Conservation (phyloP, 2,329 filamentous ascomycete genomes). For the Byssochlamys sp. region DNA sequence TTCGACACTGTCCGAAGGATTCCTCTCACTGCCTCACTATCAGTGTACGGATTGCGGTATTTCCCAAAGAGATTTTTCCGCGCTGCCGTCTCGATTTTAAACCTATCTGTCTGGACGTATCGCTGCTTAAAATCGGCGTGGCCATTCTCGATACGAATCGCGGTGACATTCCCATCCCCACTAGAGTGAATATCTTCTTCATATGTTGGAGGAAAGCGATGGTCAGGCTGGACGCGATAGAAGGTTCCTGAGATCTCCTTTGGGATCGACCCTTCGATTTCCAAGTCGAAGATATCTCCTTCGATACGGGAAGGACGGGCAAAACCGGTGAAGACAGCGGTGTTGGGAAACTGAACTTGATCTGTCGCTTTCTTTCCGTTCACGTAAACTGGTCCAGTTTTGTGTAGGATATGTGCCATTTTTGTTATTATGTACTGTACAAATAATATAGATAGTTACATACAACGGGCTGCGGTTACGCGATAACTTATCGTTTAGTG, state of each 20-base stretch:
- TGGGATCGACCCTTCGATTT: slow-evolving; percentile 32
- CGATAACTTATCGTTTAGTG: not conserved
- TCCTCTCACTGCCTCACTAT: slow-evolving; percentile 39
- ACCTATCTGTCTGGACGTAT: slow-evolving; percentile 36
- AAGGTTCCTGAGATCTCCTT: slow-evolving; percentile 37
- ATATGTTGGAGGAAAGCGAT: slow-evolving; percentile 45
- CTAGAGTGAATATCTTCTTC: slow-evolving; percentile 47
- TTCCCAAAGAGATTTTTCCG: slow-evolving; percentile 41
- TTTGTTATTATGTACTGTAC: not conserved
- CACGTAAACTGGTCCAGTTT: slow-evolving; percentile 5
- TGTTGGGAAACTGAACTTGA: slow-evolving; percentile 8
- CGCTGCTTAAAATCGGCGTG: slow-evolving; percentile 35
- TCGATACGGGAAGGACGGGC: slow-evolving; percentile 30
- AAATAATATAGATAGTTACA: too few species aligned
- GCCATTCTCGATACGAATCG: slow-evolving; percentile 33
- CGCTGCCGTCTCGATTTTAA: slow-evolving; percentile 29
- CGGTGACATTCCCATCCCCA: slow-evolving; percentile 36
- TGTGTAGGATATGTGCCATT: slow-evolving; percentile 13
- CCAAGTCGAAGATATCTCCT: slow-evolving; percentile 17
- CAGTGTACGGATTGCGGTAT: slow-evolving; percentile 50
- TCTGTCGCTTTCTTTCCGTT: slow-evolving; percentile 5
- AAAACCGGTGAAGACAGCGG: slow-evolving; percentile 21
- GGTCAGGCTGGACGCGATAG: slow-evolving; percentile 37
- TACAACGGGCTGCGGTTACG: not conserved
- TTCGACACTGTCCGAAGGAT: slow-evolving; percentile 50